A percentile compares a stretch with the other conserved stretches of the same genome.
These are phyloP conservation scores for Rhexocercosporidium sp. DNA, from an alignment of 2,329 filamentous ascomycete genomes.

Conservation along the genomic window DNA sequence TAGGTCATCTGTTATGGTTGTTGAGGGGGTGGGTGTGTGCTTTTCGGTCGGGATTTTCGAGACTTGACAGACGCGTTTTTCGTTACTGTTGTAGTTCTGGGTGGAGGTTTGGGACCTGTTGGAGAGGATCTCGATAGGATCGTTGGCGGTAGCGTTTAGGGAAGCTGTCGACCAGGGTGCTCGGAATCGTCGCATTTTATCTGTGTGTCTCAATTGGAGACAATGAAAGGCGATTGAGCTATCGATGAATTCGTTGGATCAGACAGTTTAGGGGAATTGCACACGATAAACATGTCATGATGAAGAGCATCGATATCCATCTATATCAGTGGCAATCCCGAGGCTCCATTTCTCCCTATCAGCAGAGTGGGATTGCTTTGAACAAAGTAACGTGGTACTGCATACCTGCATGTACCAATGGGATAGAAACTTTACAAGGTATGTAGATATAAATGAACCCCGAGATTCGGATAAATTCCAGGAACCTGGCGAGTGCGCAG, in stretches of 20 bases:
- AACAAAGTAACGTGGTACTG: constrained; percentile 3
- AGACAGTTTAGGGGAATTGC: not conserved
- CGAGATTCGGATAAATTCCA: too few species aligned
- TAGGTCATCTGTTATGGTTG: constrained; percentile 19
- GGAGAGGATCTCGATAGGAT: not conserved
- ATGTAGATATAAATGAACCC: not conserved
- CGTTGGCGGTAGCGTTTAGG: not conserved
- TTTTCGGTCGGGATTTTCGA: not conserved
- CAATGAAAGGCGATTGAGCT: too few species aligned
- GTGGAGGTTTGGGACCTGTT: not conserved
- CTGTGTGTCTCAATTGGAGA: not conserved
- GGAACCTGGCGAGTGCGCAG: too few species aligned
- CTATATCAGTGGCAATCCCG: not conserved
- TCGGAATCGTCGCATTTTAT: not conserved
- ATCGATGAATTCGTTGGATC: not conserved
- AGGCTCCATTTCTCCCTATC: not conserved
- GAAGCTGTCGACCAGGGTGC: not conserved
- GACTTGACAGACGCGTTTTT: not conserved
- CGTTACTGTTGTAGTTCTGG: too few species aligned
- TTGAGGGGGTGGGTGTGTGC: constrained; percentile 5
- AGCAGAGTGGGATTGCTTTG: not conserved
- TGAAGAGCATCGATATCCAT: too few species aligned
- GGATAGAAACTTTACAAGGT: too few species aligned
- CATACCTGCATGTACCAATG: not conserved
- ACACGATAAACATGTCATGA: too few species aligned